Evolutionary conservation across 2,329 filamentous ascomycete species (phyloP).

Genomic region (Alternaria burnsii): DNA sequence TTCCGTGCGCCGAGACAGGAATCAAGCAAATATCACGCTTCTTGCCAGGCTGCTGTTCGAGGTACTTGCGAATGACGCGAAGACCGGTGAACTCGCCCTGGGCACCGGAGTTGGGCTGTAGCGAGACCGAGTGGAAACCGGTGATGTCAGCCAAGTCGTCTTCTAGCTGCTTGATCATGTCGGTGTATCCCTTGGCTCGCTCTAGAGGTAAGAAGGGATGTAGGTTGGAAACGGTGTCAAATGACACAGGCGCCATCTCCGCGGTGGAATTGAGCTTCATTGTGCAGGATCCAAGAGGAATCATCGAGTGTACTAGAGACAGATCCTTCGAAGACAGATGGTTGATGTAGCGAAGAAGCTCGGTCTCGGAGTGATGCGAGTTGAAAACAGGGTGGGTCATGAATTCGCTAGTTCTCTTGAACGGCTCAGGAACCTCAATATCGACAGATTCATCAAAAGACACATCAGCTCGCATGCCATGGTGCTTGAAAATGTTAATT

Average conservation of each 20-base stretch:
- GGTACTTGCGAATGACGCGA: slow-evolving; percentile 85
- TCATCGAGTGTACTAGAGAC: slow-evolving; percentile 96
- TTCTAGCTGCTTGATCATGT: slow-evolving; percentile 76
- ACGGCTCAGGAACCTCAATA: slow-evolving; percentile 57
- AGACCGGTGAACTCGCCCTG: slow-evolving; percentile 95
- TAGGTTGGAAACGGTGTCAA: slow-evolving; percentile 76
- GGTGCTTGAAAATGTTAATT: slow-evolving; percentile 58
- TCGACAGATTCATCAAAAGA: slow-evolving; percentile 24
- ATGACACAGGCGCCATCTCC: slow-evolving; percentile 88
- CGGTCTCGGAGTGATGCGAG: slow-evolving; percentile 91
- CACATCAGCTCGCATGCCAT: slow-evolving; percentile 42
- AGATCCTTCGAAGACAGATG: slow-evolving; percentile 94
- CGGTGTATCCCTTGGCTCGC: slow-evolving; percentile 72
- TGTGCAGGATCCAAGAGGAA: slow-evolving; percentile 93
- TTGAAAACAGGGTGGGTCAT: slow-evolving; percentile 95
- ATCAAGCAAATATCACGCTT: slow-evolving; percentile 93
- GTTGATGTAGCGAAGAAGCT: slow-evolving; percentile 91
- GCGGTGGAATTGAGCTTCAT: slow-evolving; percentile 98
- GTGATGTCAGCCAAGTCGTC: slow-evolving; percentile 82
- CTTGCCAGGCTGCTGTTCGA: slow-evolving; percentile 70
- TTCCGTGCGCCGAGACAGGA: slow-evolving; percentile 93
- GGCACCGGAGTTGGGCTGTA: slow-evolving; percentile 95
- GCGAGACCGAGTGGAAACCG: slow-evolving; percentile 85
- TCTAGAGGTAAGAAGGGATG: slow-evolving; percentile 79
- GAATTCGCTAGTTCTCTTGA: slow-evolving; percentile 77